Conservation (phyloP, 129 eudicot species). For the Calendula officinalis region DNA sequence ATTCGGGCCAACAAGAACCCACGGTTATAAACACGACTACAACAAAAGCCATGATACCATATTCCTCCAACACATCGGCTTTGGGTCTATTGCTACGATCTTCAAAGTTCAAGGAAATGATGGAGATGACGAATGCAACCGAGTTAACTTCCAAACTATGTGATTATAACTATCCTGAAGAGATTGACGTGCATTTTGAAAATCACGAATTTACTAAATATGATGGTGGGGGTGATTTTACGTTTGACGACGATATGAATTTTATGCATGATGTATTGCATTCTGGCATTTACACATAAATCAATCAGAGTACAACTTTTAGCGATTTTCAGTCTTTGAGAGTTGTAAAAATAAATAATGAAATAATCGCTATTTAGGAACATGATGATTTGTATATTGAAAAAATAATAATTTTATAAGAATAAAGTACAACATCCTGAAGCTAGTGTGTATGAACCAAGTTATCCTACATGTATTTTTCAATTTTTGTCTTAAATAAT, state of each 20-base stretch:
- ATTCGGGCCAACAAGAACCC: background rate
- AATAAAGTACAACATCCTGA: no score
- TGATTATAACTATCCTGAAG: slow-evolving; percentile 47
- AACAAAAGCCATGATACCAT: background rate
- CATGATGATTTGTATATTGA: no score
- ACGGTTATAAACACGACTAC: slow-evolving; percentile 23
- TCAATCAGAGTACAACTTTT: no score
- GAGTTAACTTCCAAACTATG: slow-evolving; percentile 43
- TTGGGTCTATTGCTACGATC: slow-evolving; percentile 76
- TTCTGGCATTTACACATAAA: slow-evolving; percentile 42
- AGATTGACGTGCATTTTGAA: slow-evolving; percentile 51
- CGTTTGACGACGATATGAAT: slow-evolving; percentile 48
- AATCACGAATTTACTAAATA: slow-evolving; percentile 40
- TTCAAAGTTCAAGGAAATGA: slow-evolving; percentile 77
- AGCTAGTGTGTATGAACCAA: no score
- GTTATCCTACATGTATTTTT: no score
- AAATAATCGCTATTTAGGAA: no score
- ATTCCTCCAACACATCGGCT: slow-evolving; percentile 58
- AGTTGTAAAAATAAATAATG: no score
- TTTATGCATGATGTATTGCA: slow-evolving; percentile 62
- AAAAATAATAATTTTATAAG: no score
- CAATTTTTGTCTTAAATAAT: no score
- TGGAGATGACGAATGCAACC: slow-evolving; percentile 74
- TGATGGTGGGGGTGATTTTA: slow-evolving; percentile 54
- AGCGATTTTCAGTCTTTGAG: no score